Conservation (phyloP, 2,329 filamentous ascomycete genomes). For the Epichloe glyceriae region DNA sequence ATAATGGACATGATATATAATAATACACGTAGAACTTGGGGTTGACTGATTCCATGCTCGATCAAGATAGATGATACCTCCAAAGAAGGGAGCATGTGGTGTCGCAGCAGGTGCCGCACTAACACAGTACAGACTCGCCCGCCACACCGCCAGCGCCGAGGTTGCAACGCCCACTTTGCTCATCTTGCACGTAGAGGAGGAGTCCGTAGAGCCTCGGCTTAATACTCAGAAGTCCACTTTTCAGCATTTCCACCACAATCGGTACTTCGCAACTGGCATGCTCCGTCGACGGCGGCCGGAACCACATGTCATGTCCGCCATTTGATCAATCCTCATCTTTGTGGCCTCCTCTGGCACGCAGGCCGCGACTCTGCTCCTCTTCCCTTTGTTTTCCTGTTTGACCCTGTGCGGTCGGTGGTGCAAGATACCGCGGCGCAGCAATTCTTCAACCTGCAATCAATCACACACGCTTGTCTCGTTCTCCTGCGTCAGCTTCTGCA, state of each 20-base stretch:
- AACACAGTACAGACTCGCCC: too few species aligned
- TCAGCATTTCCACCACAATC: background rate
- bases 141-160: background rate
- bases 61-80: too few species aligned
- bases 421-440: background rate
- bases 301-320: conserved; percentile 11
- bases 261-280: conserved; percentile 1
- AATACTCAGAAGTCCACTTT: background rate
- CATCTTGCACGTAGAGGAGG: too few species aligned
- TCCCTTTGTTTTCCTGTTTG: background rate
- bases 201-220: background rate
- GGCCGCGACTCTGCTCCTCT: background rate
- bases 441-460: background rate
- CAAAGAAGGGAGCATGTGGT: too few species aligned
- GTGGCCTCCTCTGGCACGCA: conserved; percentile 4
- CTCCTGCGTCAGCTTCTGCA: background rate
- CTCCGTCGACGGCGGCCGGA: conserved; percentile 4
- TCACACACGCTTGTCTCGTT: background rate
- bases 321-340: conserved; percentile 2
- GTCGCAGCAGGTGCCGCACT: background rate
- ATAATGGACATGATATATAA: background rate
- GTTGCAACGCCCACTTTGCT: too few species aligned
- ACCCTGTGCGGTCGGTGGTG: background rate
- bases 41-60: too few species aligned
- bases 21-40: too few species aligned